Conservation (phyloP, 2,329 filamentous ascomycete species). For the Claviceps purpurea region DNA sequence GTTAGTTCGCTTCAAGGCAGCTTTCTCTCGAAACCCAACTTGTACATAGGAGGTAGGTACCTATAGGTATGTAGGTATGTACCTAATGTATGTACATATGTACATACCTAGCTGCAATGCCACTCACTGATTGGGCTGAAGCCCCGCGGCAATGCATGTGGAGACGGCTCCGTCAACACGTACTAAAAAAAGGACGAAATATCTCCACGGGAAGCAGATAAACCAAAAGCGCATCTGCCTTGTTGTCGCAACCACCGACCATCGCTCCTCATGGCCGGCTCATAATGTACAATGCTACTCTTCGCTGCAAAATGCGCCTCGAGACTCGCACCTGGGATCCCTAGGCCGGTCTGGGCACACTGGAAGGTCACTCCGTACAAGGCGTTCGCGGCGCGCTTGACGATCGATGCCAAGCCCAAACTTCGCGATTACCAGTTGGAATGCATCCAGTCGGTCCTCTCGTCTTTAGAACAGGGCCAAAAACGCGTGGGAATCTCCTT, state of each 20-base stretch:
- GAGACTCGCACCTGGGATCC: slow-evolving; percentile 9
- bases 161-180: no score
- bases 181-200: no score
- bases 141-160: no score
- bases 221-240: no score
- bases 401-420: slow-evolving; percentile 28
- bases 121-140: no score
- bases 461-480: slow-evolving; percentile 54
- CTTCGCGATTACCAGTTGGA: slow-evolving; percentile 83
- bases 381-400: slow-evolving; percentile 12
- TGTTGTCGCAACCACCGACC: not conserved
- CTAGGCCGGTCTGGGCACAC: slow-evolving; percentile 1
- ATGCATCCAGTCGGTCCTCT: slow-evolving; percentile 71
- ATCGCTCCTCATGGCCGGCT: slow-evolving; percentile 1
- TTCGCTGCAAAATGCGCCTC: slow-evolving; percentile 15
- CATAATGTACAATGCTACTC: slow-evolving; percentile 26
- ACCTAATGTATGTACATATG: no score
- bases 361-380: slow-evolving; percentile 8
- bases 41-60: no score
- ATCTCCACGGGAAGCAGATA: no score
- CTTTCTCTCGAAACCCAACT: no score
- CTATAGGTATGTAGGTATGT: no score
- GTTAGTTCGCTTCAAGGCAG: no score
- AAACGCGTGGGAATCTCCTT: slow-evolving; percentile 74
- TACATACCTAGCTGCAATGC: no score